A percentile compares a stretch with the other conserved stretches of the same genome.
Conservation (phyloP, 2,329 filamentous ascomycete genomes). For the Endothia cerciana region DNA sequence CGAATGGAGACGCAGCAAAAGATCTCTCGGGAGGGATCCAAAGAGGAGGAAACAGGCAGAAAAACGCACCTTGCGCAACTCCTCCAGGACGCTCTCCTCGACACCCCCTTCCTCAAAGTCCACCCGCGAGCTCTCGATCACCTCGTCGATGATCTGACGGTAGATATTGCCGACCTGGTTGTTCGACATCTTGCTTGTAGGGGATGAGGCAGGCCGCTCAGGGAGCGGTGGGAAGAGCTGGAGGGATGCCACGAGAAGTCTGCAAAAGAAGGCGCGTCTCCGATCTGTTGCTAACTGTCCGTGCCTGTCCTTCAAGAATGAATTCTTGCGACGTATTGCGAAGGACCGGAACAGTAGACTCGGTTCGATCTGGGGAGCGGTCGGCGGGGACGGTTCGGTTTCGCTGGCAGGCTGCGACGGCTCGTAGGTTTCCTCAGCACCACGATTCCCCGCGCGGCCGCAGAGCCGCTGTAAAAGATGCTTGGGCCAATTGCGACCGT, state of each 20-base stretch:
- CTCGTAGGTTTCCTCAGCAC: constrained; percentile 28
- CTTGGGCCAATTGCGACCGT: constrained; percentile 18
- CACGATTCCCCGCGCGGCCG: constrained; percentile 29
- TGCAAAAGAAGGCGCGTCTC: neutral
- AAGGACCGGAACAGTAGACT: neutral
- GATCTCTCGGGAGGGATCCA: neutral
- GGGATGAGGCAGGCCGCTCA: neutral
- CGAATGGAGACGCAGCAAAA: neutral
- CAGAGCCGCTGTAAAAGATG: constrained; percentile 24
- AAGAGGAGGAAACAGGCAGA: neutral
- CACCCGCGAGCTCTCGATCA: constrained; percentile 87
- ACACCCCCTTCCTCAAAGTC: constrained; percentile 98
- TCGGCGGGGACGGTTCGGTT: constrained; percentile 1
- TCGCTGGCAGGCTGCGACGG: constrained; percentile 9
- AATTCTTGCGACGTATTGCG: neutral
- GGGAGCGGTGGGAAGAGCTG: neutral
- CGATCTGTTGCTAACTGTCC: neutral
- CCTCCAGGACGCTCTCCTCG: constrained; percentile 82
- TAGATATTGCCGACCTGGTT: constrained; percentile 75
- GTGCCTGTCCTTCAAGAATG: neutral
- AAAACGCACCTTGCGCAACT: constrained; percentile 75
- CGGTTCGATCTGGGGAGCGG: neutral
- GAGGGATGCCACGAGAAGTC: neutral
- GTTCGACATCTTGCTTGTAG: constrained; percentile 57
- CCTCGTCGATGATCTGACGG: constrained; percentile 75